Conservation (phyloP, 2,329 filamentous ascomycete species). For the Penicillium decumbens region DNA sequence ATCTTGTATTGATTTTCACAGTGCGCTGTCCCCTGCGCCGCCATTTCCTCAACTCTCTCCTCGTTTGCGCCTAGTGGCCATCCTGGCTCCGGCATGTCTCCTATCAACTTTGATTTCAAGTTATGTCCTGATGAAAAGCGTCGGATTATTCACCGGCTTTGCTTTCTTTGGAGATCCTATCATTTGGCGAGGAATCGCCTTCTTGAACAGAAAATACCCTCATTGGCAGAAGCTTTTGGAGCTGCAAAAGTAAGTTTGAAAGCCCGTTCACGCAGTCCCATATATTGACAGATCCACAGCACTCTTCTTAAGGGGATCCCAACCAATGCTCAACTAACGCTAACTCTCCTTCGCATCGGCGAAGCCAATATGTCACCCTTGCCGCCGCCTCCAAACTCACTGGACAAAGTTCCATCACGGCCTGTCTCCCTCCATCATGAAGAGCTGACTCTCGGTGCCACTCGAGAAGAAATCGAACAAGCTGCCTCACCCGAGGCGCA, state of each 20-base stretch:
- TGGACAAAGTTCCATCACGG: slow-evolving; percentile 45
- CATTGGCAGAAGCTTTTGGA: slow-evolving; percentile 72
- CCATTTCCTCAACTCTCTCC: slow-evolving; percentile 56
- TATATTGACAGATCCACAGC: slow-evolving; percentile 27
- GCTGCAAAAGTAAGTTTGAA: slow-evolving; percentile 53
- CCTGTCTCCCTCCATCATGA: slow-evolving; percentile 52
- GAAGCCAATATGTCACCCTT: slow-evolving; percentile 76
- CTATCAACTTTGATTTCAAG: slow-evolving; percentile 53
- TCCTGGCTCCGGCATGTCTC: slow-evolving; percentile 52
- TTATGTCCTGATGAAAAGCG: slow-evolving; percentile 60
- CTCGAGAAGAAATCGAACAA: slow-evolving; percentile 60
- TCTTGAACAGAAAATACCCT: slow-evolving; percentile 51
- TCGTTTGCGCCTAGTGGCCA: slow-evolving; percentile 52
- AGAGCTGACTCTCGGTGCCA: slow-evolving; percentile 57
- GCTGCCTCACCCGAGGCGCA: slow-evolving; percentile 54
- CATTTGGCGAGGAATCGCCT: slow-evolving; percentile 55
- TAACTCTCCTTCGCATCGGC: slow-evolving; percentile 75
- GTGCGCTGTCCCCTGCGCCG: slow-evolving; percentile 58
- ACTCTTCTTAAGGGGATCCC: slow-evolving; percentile 76
- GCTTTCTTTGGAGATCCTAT: slow-evolving; percentile 76
- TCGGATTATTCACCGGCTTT: slow-evolving; percentile 65
- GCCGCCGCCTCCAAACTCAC: slow-evolving; percentile 55
- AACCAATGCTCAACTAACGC: slow-evolving; percentile 76
- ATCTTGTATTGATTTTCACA: slow-evolving; percentile 22
- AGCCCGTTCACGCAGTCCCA: not conserved